A percentile compares a stretch with the other conserved stretches of the same genome.
Conservation (phyloP, 2,329 filamentous ascomycete genomes). For the Diaporthe citrichinensis region DNA sequence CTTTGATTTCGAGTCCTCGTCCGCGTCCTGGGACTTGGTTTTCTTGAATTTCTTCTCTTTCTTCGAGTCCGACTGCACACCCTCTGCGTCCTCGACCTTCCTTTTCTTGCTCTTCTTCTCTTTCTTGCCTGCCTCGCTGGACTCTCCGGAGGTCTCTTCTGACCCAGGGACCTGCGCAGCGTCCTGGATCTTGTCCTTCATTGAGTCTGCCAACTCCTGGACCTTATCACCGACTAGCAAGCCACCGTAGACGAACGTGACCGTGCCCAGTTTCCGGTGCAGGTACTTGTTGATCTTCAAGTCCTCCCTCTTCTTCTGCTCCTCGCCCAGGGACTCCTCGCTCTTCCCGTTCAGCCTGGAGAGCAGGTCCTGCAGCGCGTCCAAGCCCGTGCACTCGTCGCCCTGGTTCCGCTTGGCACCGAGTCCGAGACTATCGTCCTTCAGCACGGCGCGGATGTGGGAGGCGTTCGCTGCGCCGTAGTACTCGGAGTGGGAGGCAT, state of each 20-base stretch:
- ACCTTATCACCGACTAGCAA: conserved; percentile 73
- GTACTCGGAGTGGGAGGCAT: conserved; percentile 80
- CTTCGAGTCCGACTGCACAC: conserved; percentile 49
- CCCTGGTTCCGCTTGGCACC: conserved; percentile 84
- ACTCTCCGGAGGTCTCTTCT: conserved; percentile 45
- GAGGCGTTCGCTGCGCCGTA: conserved; percentile 86
- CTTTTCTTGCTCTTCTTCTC: conserved; percentile 48
- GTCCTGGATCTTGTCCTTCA: conserved; percentile 47
- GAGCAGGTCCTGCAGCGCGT: conserved; percentile 87
- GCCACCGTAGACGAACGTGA: conserved; percentile 91
- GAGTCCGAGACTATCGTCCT: conserved; percentile 92
- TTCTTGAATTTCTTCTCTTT: conserved; percentile 65
- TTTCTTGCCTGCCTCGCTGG: conserved; percentile 35
- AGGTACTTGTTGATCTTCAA: conserved; percentile 81
- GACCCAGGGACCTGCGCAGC: conserved; percentile 41
- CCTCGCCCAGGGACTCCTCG: conserved; percentile 78
- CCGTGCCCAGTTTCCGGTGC: conserved; percentile 81
- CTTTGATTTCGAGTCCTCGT: conserved; percentile 57
- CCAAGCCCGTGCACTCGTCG: conserved; percentile 86
- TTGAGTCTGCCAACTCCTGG: conserved; percentile 57
- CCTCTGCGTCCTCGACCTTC: conserved; percentile 46
- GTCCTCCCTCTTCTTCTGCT: conserved; percentile 77
- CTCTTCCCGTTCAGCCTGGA: conserved; percentile 91
- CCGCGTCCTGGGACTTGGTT: conserved; percentile 61
- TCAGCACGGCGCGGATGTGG: conserved; percentile 86